Base-by-base conservation (phyloP, 106 monocot genomes). In the Gastrodia elata region DNA sequence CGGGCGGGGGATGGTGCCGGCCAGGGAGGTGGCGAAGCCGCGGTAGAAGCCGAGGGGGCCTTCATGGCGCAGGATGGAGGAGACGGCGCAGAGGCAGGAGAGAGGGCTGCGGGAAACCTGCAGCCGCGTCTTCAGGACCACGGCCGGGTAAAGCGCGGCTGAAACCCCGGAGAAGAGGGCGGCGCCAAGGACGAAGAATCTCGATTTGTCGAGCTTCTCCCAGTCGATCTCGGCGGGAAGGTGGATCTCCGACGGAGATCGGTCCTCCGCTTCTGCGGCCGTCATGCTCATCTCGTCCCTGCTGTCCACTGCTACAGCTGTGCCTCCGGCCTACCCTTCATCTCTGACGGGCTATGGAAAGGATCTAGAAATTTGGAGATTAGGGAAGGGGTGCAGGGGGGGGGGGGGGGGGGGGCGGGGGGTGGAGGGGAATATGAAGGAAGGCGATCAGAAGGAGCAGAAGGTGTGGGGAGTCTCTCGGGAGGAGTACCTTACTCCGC, bases 161-260 rank as follows among this genome's bases (percentile, higher is more conserved):
- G 88, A 83, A 38, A 89, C 83, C 24, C 80, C 85, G 52, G 85
- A 85, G 78, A 85, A 89, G 48, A 85, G 80, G 44, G 83, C 88
- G 8, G 85, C 81, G 9, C 88, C 88, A 22, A 89, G 80, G 70
- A 89, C 39, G 83, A 85, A 89, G 76, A 89, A 89, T 30, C 76
- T 57, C 46, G 80, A 85, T 73, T 89, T 89, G 83, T 89, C 88
- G 8, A 89, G 80, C 80, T 80, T 85, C 78, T 85, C 78, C 88
- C 88, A 89, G 70, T 81, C 83, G 35, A 89, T 77, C n/a, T 89
- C 88, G 8, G 85, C 83, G 40, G 85, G 88, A 3, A 88, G 55
- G 22, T 74, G 78, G 64, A 87, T 58, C 76, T 80, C 82, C 58
- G 70, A n/a, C 68, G 76, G 43, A 64, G 70, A 16, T 57, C 40